Conservation (phyloP, 805 yeast species). For the Candida pini region DNA sequence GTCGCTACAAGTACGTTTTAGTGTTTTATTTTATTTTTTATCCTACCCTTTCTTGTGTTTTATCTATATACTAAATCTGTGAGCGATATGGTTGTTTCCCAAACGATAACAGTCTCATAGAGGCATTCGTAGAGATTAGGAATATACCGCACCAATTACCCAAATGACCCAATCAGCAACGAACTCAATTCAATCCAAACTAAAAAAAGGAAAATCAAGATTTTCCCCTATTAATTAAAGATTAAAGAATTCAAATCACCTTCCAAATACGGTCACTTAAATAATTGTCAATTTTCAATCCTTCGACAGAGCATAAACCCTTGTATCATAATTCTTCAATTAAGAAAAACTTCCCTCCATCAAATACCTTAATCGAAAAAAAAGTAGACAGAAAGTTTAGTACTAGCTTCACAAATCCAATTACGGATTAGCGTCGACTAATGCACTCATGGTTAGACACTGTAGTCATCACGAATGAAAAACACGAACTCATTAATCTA, state of each 20-base stretch:
- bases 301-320: slow-evolving; percentile 93
- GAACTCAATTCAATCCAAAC: slow-evolving; percentile 47
- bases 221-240: slow-evolving; percentile 8
- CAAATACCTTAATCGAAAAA: slow-evolving; percentile 25
- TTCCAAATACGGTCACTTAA: slow-evolving; percentile 12
- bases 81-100: slow-evolving; percentile 99
- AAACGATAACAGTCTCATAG: slow-evolving; percentile 84
- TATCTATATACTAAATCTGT: too few relatives aligned
- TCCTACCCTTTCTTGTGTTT: too few relatives aligned
- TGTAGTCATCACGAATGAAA: slow-evolving; percentile 17
- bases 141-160: slow-evolving; percentile 84
- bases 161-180: slow-evolving; percentile 43
- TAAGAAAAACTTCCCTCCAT: slow-evolving; percentile 19
- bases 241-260: slow-evolving; percentile 55
- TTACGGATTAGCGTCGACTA: slow-evolving; percentile 27
- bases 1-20: background rate
- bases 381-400: slow-evolving; percentile 23
- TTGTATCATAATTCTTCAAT: slow-evolving; percentile 50
- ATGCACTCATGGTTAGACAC: slow-evolving; percentile 23
- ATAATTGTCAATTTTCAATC: slow-evolving; percentile 64
- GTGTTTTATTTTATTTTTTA: too few relatives aligned
- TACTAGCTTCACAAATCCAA: slow-evolving; percentile 29
- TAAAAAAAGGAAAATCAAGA: background rate
- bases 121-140: slow-evolving; percentile 98
- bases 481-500: slow-evolving; percentile 18